Evolutionary conservation across 495 filamentous ascomycete species (phyloP).

Genomic region (Darksidea phi): DNA sequence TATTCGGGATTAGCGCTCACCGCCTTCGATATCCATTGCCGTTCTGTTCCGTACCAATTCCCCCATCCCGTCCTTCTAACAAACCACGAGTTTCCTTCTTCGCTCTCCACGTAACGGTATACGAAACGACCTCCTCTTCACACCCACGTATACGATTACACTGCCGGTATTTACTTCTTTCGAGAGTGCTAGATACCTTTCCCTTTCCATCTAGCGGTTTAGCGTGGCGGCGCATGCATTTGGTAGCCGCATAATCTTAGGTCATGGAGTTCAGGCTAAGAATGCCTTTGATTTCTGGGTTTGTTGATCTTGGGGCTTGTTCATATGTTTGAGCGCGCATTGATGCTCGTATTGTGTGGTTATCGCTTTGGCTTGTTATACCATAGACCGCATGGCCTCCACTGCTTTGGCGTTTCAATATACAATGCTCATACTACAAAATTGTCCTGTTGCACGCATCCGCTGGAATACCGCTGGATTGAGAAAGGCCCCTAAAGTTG

Average conservation of each 20-base stretch:
- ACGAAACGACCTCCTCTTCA: background rate
- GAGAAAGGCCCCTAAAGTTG: too few species aligned
- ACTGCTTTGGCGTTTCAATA: too few species aligned
- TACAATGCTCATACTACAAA: too few species aligned
- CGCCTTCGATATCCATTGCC: background rate
- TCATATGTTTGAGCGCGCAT: conserved; percentile 6
- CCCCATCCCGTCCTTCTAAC: background rate
- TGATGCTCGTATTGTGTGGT: background rate
- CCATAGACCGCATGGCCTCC: conserved; percentile 11
- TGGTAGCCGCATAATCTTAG: background rate
- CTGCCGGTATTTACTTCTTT: conserved; percentile 2
- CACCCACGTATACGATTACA: background rate
- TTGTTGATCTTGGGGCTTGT: background rate
- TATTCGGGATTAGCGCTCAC: background rate
- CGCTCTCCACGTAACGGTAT: background rate
- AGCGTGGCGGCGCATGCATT: conserved; percentile 7
- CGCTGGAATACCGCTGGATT: too few species aligned
- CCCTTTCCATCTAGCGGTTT: conserved; percentile 24
- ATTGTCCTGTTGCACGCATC: too few species aligned
- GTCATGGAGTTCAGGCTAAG: background rate
- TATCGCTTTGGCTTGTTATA: conserved; percentile 4
- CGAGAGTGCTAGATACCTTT: conserved; percentile 25
- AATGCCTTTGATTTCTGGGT: background rate
- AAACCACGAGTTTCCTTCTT: background rate
- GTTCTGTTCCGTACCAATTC: background rate